These are phyloP conservation scores for Erodium texanum DNA, from an alignment of 441 rosid genomes.

Conservation along the genomic window DNA sequence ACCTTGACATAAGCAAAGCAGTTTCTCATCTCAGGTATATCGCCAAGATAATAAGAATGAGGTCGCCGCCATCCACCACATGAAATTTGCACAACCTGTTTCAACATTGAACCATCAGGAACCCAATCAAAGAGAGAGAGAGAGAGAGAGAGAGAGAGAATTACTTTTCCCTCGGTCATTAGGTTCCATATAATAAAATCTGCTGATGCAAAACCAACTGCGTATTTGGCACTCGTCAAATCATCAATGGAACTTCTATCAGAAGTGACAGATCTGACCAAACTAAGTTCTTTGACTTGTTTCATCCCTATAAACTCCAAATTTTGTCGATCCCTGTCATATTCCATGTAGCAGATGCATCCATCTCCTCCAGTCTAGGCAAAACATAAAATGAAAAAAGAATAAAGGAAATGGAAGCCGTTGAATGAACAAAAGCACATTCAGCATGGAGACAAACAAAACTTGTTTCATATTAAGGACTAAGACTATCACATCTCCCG, in stretches of 20 bases:
- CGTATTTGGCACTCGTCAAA: conserved; percentile 48
- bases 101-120: conserved; percentile 20
- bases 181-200: conserved; percentile 84
- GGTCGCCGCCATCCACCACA: conserved; percentile 99
- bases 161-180: conserved; percentile 64
- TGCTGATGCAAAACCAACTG: conserved; percentile 83
- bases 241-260: conserved; percentile 27
- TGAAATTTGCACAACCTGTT: conserved; percentile 78
- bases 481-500: neutral
- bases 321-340: conserved; percentile 42
- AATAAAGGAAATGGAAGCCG: neutral
- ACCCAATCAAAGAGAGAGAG: conserved; percentile 16
- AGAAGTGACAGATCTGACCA: conserved; percentile 55
- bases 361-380: conserved; percentile 94
- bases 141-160: conserved; percentile 12
- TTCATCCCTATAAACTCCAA: conserved; percentile 86
- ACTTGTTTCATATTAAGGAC: neutral
- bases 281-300: conserved; percentile 77
- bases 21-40: conserved; percentile 52
- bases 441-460: neutral
- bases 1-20: conserved; percentile 96
- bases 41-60: conserved; percentile 72
- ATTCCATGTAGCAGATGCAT: conserved; percentile 81
- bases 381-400: conserved; percentile 20
- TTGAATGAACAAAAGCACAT: neutral